Conservation (phyloP, 2,329 filamentous ascomycete species). For the Paraphoma sp. region DNA sequence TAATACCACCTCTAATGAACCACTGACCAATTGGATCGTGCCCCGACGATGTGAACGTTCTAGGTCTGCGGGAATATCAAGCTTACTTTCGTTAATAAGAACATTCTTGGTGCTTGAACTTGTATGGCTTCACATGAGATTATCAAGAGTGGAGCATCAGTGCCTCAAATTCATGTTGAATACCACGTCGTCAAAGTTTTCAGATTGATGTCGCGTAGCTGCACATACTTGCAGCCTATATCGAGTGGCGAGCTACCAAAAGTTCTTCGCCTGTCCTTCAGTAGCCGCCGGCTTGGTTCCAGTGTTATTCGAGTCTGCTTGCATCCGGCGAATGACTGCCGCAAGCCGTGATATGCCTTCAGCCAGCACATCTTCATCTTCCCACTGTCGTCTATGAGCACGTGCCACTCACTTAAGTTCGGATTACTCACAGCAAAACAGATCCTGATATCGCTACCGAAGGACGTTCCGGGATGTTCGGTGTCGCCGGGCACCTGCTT, state of each 20-base stretch:
- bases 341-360: conserved; percentile 73
- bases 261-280: conserved; percentile 32
- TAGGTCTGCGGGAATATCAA: neutral
- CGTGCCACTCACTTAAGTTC: neutral
- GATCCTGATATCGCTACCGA: conserved; percentile 58
- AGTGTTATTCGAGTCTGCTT: conserved; percentile 32
- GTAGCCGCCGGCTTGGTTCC: conserved; percentile 17
- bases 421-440: conserved; percentile 38
- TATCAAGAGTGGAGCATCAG: neutral
- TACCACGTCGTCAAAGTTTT: neutral
- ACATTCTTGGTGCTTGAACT: neutral
- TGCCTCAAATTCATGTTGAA: neutral
- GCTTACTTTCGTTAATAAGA: neutral
- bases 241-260: conserved; percentile 31
- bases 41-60: conserved; percentile 2
- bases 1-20: conserved; percentile 19
- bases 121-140: neutral
- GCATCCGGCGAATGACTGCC: conserved; percentile 52
- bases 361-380: conserved; percentile 67
- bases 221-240: neutral
- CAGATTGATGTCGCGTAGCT: neutral
- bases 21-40: conserved; percentile 13
- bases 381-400: conserved; percentile 53
- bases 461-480: conserved; percentile 55
- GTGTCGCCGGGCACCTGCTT: conserved; percentile 54